Base-by-base conservation (phyloP, 192 early-diverging fungal species). In the Dissophora globulifera region DNA sequence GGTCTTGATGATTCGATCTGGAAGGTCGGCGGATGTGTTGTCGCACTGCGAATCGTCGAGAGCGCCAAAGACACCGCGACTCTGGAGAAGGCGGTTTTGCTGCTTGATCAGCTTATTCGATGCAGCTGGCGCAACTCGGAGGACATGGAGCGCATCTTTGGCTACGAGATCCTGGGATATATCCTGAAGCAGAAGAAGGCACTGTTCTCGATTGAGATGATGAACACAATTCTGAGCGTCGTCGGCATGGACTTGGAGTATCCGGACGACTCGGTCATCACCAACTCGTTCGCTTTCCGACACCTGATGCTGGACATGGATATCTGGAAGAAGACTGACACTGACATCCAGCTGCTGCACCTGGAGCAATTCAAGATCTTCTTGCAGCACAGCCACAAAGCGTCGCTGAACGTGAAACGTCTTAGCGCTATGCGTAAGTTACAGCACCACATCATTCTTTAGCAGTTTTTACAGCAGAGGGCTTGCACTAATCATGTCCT, bases 11-110 rank as follows among this genome's bases (percentile, higher is more conserved):
- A 91, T 56, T 82, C 87, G 2, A 81, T 90, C 53, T 91, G 90
- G 90, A 91, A 89, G 42, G 78, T 92, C 23, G 90, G 90, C 16
- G 90, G 90, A 11, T 90, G 86, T 72, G 83, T 87, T 17, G 71
- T 91, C 12, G 84, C 84, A 12, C 55, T 92, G 12, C 82, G 85
- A 29, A 62, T 92, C 13, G 82, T 91, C 45, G 86, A 91, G 45
- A 68, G 67, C 20, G 81, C 87, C 10, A 79, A 86, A 50, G 79
- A 89, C 58, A 85, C 89, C 2, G 52, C 83, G 3, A 83, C 67
- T 16, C 54, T 92, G 15, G 80, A 80, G 33, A 86, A 86, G 62
- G 80, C 85, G 0, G 65, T 88, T 22, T 56, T 67, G 13, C 75
- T 89, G 45, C 66, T 92, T 17, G 85, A 88, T 43, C 85, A 91